Evolutionary conservation across 352 stramenopile genomes (phyloP), one percentile per base, ranked within the genome.

Genomic region (Poterioochromonas sp.): DNA sequence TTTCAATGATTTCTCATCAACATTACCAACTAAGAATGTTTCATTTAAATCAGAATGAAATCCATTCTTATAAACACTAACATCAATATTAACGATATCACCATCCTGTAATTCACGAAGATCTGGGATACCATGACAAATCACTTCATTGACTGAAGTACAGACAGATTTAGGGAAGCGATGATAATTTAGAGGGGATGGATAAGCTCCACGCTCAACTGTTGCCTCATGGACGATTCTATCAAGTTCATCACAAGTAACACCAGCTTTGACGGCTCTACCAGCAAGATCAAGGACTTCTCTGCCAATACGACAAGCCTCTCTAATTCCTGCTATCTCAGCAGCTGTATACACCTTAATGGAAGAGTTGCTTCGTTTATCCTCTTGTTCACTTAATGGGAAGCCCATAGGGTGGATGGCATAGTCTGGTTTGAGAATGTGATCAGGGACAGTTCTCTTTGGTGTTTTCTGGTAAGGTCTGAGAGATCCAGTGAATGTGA

Each of bases 51-150:
- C 96, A 47, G 88, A 91, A 82, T 99, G 95, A 83, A 93, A 98
- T n/a, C 82, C 87, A 47, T 82, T 47, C 53, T 87, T 84, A 87
- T 96, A 99, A 1, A 96, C 92, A 5, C 92, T 95, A 11, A 99
- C 88, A 85, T 99, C 95, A 44, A 99, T 87, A 85, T 99, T 99
- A 20, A 98, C 92, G 86, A 99, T 98, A 81, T 97, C 92, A 34
- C 93, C 93, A 39, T 95, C 89, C 80, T 94, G 81, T 47, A 98
- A 83, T 54, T 93, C 87, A 74, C 94, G 85, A 78, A 88, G 94
- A 87, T 99, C 95, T 0, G 95, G 95, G 80, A 99, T 99, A 29
- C 96, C 95, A 82, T 97, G 93, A 82, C 93, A 97, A 73, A 97
- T 96, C 12, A 95, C 89, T 81, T 96, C 90, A 79, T 95, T 95